Evolutionary conservation across 306 rosid genomes (phyloP), one percentile per base, ranked within the genome.

Genomic region (Malus fusca): DNA sequence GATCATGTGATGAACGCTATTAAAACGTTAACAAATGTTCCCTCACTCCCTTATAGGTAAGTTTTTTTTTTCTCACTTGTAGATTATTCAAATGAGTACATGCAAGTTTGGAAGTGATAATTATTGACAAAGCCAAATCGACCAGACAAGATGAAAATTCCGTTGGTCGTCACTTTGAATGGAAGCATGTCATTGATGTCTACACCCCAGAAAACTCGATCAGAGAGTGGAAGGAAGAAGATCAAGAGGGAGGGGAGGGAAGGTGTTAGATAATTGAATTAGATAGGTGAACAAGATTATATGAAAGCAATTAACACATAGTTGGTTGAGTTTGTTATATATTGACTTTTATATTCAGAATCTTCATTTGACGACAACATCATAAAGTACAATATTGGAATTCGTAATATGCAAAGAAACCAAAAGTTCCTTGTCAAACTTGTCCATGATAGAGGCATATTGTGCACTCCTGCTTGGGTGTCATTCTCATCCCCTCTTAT

Each of bases 271-370:
- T 75, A 44, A 61, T 44, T 73, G 82, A 79, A 77, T 74, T 83
- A 71, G 92, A 93, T 86, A 76, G 96, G 87, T 82, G 83, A 93
- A 85, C 92, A 51, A 91, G 70, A 86, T 80, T 62, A 51, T 71
- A 44, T 28, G n/a, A 51, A 2, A 11, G 26, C 15, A 58, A 44
- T 78, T 15, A 66, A 40, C 25, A 64, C 61, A 78, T 13, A 59
- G 84, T 89, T 80, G 98, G 85, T 86, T n/a, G 81, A 82, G 92
- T 91, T 91, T 88, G 98, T 87, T 88, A 85, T 61, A 8, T n/a
- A n/a, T 11, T 35, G 81, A 83, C 90, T 83, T 82, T 82, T 19
- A 51, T 0, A 30, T 56, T 56, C 62, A 56, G 14, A 56, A 56
- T 56, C 26, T 48, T 48, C 8, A 1, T 48, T 15, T 48, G 55